Conservation (phyloP, 2,329 filamentous ascomycete genomes). For the Botrytis hyacinthi region DNA sequence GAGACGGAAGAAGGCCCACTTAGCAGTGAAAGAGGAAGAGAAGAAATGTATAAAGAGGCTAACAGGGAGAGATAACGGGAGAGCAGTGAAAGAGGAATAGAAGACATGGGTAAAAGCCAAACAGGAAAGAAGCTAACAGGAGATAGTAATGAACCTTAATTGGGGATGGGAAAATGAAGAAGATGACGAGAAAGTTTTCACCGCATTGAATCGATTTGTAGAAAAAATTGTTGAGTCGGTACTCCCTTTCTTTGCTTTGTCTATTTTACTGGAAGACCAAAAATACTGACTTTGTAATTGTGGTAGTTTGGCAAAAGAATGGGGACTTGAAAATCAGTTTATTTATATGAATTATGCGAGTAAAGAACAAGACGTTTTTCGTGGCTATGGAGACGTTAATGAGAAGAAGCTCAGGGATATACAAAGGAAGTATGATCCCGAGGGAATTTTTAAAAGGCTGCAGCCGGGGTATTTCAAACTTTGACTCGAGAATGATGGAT, state of each 20-base stretch:
- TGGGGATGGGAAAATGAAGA: not conserved
- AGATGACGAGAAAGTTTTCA: not conserved
- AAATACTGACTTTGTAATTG: not conserved
- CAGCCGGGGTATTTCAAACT: not conserved
- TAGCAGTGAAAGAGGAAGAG: not conserved
- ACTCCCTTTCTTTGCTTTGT: not conserved
- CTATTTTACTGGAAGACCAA: not conserved
- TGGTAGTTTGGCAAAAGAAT: not conserved
- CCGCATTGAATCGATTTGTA: not conserved
- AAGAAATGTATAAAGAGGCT: not conserved
- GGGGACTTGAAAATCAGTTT: not conserved
- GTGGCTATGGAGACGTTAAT: not conserved
- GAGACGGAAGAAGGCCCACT: not conserved
- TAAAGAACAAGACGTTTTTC: not conserved
- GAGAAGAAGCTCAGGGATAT: not conserved
- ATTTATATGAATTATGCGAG: not conserved
- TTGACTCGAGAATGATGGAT: not conserved
- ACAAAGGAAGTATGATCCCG: not conserved
- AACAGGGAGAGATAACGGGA: not conserved
- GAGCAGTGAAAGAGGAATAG: not conserved
- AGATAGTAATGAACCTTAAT: not conserved
- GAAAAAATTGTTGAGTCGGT: not conserved
- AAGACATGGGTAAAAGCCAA: not conserved
- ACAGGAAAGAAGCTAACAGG: not conserved
- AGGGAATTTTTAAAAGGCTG: not conserved